A percentile compares a stretch with the other conserved stretches of the same genome.
These are phyloP conservation scores for Phytophthora multivora DNA, from an alignment of 352 stramenopile genomes.

Conservation along the genomic window DNA sequence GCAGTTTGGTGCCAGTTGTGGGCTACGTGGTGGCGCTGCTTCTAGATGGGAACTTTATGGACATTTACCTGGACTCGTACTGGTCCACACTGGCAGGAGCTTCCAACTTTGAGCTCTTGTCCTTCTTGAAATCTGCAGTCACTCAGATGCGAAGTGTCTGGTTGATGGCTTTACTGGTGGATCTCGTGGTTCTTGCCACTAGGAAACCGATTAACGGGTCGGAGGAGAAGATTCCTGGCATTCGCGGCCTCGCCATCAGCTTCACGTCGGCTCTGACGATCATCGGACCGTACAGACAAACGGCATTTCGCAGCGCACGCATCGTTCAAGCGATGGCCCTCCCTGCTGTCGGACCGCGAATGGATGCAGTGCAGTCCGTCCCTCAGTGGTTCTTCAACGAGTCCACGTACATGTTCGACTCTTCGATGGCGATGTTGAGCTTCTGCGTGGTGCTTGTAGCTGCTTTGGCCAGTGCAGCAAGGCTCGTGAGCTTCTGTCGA, in stretches of 20 bases:
- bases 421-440: constrained; percentile 19
- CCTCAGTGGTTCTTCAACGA: constrained; percentile 16
- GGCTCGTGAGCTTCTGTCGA: not conserved
- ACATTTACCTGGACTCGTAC: constrained; percentile 43
- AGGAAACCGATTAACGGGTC: constrained; percentile 3
- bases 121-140: constrained; percentile 35
- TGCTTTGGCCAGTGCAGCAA: not conserved
- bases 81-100: constrained; percentile 33
- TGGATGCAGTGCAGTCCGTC: constrained; percentile 2
- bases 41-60: constrained; percentile 48
- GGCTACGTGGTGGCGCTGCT: constrained; percentile 43
- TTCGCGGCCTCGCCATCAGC: constrained; percentile 40
- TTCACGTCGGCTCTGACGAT: constrained; percentile 40
- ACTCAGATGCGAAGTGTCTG: constrained; percentile 56
- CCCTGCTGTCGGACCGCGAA: not conserved
- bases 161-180: constrained; percentile 44
- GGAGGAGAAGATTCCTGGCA: constrained; percentile 27
- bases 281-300: constrained; percentile 33
- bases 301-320: constrained; percentile 7
- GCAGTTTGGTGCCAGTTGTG: constrained; percentile 42
- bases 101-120: constrained; percentile 26
- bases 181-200: constrained; percentile 21
- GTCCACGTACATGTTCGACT: constrained; percentile 18
- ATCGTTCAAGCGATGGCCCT: not conserved
- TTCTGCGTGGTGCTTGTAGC: constrained; percentile 10